These are phyloP conservation scores for Botryosphaeria agaves DNA, from an alignment of 2,329 filamentous ascomycete species.

Conservation along the genomic window DNA sequence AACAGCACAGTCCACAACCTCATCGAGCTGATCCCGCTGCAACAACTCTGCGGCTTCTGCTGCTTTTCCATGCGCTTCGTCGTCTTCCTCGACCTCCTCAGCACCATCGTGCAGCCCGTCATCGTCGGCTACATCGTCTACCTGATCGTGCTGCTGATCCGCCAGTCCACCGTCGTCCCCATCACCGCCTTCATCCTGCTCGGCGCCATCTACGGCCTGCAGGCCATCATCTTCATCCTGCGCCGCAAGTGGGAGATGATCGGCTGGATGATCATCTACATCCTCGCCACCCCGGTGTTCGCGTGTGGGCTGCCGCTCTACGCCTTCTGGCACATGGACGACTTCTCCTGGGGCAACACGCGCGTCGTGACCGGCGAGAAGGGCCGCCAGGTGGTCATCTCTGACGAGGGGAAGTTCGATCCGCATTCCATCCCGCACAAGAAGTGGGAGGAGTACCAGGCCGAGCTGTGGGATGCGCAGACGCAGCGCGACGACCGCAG, in stretches of 20 bases:
- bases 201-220: constrained; percentile 90
- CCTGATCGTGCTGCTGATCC: constrained; percentile 57
- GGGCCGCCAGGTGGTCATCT: constrained; percentile 81
- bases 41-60: constrained; percentile 96
- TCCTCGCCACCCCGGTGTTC: constrained; percentile 82
- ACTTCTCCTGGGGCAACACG: constrained; percentile 98
- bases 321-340: constrained; percentile 98
- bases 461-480: constrained; percentile 91
- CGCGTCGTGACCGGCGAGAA: constrained; percentile 90
- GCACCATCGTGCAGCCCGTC: constrained; percentile 81
- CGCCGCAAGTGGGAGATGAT: constrained; percentile 99
- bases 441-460: constrained; percentile 98
- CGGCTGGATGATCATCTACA: constrained; percentile 96
- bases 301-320: constrained; percentile 80
- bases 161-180: constrained; percentile 49
- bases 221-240: constrained; percentile 92
- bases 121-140: constrained; percentile 82
- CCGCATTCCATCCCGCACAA: constrained; percentile 84
- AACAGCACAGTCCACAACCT: constrained; percentile 98
- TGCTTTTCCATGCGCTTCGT: constrained; percentile 99
- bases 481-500: constrained; percentile 70
- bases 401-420: constrained; percentile 96
- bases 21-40: constrained; percentile 82
- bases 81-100: constrained; percentile 84
- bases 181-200: constrained; percentile 79